These are phyloP conservation scores for Cladophialophora chaetospira DNA, from an alignment of 2,329 filamentous ascomycete species.

Conservation along the genomic window DNA sequence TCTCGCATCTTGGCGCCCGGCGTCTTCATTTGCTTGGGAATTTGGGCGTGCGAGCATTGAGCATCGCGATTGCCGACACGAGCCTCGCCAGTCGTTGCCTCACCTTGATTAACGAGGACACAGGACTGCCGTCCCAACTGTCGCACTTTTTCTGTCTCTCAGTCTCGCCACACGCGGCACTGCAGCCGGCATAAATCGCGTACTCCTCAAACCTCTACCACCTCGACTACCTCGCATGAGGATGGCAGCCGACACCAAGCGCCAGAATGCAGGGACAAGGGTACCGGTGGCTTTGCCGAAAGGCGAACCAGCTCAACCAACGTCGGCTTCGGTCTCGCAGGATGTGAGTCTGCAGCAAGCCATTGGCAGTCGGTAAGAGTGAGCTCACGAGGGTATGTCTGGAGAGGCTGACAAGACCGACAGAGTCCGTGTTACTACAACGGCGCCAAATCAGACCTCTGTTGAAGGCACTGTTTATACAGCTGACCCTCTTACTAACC, in stretches of 20 bases:
- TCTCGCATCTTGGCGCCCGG: conserved; percentile 26
- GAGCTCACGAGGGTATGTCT: conserved; percentile 42
- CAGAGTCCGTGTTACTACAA: conserved; percentile 62
- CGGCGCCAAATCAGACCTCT: conserved; percentile 51
- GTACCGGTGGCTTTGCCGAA: conserved; percentile 53
- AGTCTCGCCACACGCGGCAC: not conserved
- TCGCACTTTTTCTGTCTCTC: conserved; percentile 2
- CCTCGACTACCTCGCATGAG: conserved; percentile 11
- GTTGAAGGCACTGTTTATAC: conserved; percentile 66
- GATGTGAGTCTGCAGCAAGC: conserved; percentile 60
- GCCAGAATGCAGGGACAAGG: conserved; percentile 57
- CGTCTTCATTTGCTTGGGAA: conserved; percentile 21
- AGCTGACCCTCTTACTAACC: conserved; percentile 61
- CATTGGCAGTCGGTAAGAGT: conserved; percentile 53
- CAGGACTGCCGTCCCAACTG: not conserved
- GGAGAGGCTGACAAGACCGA: conserved; percentile 36
- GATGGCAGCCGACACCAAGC: conserved; percentile 55
- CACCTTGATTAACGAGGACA: not conserved
- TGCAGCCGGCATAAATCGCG: too few species aligned
- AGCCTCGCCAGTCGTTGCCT: conserved; percentile 15
- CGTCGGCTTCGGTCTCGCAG: conserved; percentile 49
- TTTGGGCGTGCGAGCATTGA: conserved; percentile 3
- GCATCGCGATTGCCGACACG: conserved; percentile 11
- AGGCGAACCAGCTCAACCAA: conserved; percentile 43
- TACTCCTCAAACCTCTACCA: not conserved